Evolutionary conservation across 2,329 filamentous ascomycete species (phyloP).

Genomic region (Aspergillus sp.): DNA sequence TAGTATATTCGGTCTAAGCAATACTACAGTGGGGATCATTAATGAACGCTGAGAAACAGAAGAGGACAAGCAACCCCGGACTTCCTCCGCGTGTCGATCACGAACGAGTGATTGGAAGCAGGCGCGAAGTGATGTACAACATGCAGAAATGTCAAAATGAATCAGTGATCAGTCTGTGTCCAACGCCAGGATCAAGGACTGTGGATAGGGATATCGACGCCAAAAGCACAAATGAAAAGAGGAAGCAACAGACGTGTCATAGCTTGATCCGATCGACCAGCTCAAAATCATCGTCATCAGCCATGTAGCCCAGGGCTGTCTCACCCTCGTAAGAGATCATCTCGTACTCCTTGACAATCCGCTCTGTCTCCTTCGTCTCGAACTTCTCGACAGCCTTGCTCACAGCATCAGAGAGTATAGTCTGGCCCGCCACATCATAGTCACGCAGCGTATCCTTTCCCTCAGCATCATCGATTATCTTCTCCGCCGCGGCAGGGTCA

Average conservation of each 20-base stretch:
- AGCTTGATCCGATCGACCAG: constrained; percentile 39
- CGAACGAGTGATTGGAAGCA: constrained; percentile 5
- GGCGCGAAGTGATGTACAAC: constrained; percentile 6
- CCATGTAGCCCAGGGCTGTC: constrained; percentile 30
- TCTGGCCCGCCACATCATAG: constrained; percentile 57
- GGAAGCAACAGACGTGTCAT: background rate
- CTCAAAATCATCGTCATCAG: constrained; percentile 47
- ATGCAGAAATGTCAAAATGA: background rate
- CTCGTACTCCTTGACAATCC: constrained; percentile 64
- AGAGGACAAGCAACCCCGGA: no score
- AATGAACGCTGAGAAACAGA: background rate
- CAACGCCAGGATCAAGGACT: constrained; percentile 12
- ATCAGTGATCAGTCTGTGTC: background rate
- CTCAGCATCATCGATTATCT: constrained; percentile 46
- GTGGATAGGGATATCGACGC: constrained; percentile 2
- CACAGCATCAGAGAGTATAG: constrained; percentile 59
- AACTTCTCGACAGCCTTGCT: constrained; percentile 61
- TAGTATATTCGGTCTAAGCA: background rate
- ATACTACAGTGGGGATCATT: background rate
- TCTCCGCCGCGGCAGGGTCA: constrained; percentile 49
- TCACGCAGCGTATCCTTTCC: constrained; percentile 56
- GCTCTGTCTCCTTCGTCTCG: constrained; percentile 62
- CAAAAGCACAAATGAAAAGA: background rate
- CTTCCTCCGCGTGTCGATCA: background rate
- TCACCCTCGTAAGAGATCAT: constrained; percentile 47